Percentiles rank a stretch among this genome's conserved stretches.
Conservation (phyloP, 352 stramenopile species). For the Peronospora destructor region DNA sequence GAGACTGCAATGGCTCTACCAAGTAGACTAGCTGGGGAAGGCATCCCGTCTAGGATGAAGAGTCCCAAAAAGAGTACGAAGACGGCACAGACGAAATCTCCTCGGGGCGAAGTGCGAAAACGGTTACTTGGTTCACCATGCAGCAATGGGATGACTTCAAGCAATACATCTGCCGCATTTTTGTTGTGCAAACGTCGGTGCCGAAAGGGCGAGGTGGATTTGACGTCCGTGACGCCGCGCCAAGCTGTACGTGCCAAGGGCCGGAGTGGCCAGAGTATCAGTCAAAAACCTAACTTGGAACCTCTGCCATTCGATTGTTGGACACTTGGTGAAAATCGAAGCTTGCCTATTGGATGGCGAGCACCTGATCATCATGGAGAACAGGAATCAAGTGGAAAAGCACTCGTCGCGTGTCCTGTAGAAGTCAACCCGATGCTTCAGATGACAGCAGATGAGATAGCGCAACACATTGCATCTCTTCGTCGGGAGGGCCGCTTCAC, state of each 20-base stretch:
- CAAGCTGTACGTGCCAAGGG: conserved; percentile 29
- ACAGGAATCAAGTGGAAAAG: neutral
- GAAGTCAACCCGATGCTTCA: conserved; percentile 48
- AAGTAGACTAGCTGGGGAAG: conserved; percentile 22
- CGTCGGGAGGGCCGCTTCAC: conserved; percentile 51
- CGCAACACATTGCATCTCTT: conserved; percentile 60
- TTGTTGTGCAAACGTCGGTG: conserved; percentile 38
- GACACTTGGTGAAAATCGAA: conserved; percentile 46
- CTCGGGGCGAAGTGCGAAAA: conserved; percentile 22
- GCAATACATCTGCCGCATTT: conserved; percentile 17
- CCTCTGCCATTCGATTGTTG: conserved; percentile 28
- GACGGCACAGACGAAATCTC: conserved; percentile 21
- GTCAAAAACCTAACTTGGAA: conserved; percentile 28
- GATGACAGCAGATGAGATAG: conserved; percentile 55
- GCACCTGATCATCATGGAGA: conserved; percentile 4
- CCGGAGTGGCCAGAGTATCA: conserved; percentile 25
- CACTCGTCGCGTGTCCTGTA: conserved; percentile 6
- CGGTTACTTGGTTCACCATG: conserved; percentile 12
- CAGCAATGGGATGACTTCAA: conserved; percentile 6
- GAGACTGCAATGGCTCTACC: conserved; percentile 11
- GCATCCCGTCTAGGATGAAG: conserved; percentile 13
- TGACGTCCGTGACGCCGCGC: conserved; percentile 22
- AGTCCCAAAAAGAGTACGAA: conserved; percentile 29
- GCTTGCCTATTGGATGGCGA: conserved; percentile 41
- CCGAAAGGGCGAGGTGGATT: conserved; percentile 24